Evolutionary conservation across 2,329 filamentous ascomycete genomes (phyloP), one percentile per base, ranked within the genome.

Genomic region (Taxawa tesnikishii): DNA sequence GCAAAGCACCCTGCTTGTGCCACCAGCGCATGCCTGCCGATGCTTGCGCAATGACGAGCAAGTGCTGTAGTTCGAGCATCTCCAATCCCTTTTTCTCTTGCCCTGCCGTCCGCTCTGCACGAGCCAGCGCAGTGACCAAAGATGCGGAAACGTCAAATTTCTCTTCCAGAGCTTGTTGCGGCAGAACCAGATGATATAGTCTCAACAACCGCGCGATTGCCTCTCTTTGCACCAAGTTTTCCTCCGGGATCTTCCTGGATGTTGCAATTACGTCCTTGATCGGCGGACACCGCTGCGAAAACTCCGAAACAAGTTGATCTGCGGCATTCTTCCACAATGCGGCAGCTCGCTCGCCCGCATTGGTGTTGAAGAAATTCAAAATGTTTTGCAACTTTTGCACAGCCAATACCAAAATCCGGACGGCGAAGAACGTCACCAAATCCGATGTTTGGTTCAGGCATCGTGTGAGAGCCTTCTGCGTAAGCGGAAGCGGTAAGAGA

Each of bases 11-110:
- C 38, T 68, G 63, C 48, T 82, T 87, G 40, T 80, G 70, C 62
- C 90, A 94, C 88, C 88, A 96, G 40, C 80, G 75, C 76, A 94
- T 90, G 5, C 78, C 77, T 1, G 82, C 75, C 3, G 85, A 92
- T 45, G 78, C 74, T 40, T 75, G 73, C 3, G 87, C 84, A 50
- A 94, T 82, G 17, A 75, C 70, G 12, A 94, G 72, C 12, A 93
- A 63, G 51, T 88, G 82, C 51, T 85, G 78, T 16, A 94, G 62
- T 54, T 93, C 83, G 46, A 87, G 71, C 7, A 80, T 54, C 14
- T 73, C 63, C 28, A 87, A 60, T 18, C 18, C 28, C 26, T 68
- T 63, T 3, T 63, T 55, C 11, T 66, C 60, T 4, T 40, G 33
- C 3, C 31, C 27, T 11, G 40, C 34, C 26, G 49, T 49, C 7